These are phyloP conservation scores for Thozetella sp. DNA, from an alignment of 495 filamentous ascomycete species.

Conservation along the genomic window DNA sequence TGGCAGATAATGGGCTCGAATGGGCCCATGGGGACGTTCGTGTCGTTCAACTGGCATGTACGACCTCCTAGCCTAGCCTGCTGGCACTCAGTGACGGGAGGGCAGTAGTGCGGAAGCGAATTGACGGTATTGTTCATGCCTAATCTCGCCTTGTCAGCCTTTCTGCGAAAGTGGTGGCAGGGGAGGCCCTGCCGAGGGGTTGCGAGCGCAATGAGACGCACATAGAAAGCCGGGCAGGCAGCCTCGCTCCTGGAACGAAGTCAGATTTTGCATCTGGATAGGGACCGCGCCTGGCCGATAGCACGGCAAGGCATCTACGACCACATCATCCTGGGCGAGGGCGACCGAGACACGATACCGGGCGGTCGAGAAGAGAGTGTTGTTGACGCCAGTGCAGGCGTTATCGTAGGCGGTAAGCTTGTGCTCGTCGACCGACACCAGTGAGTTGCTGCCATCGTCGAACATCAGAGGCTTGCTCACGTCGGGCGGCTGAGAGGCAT, in stretches of 20 bases:
- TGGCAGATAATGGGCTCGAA: constrained; percentile 48
- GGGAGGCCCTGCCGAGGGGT: too few species aligned
- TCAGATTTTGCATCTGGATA: constrained; percentile 31
- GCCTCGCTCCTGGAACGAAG: constrained; percentile 30
- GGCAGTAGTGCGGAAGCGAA: constrained; percentile 45
- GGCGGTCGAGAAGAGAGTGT: constrained; percentile 28
- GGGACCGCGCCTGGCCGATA: constrained; percentile 32
- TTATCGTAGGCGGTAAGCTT: constrained; percentile 23
- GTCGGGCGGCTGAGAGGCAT: constrained; percentile 23
- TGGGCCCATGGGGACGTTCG: constrained; percentile 32
- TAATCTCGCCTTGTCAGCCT: constrained; percentile 19
- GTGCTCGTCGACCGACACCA: constrained; percentile 10
- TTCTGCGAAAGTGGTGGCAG: too few species aligned
- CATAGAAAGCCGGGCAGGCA: constrained; percentile 41
- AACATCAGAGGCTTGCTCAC: constrained; percentile 17
- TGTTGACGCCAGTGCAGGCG: constrained; percentile 31
- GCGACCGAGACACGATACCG: constrained; percentile 22
- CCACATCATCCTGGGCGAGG: constrained; percentile 9
- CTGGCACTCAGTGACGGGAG: constrained; percentile 37
- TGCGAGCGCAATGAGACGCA: too few species aligned
- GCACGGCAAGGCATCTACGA: constrained; percentile 29
- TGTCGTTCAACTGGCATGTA: constrained; percentile 26
- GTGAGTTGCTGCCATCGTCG: constrained; percentile 4
- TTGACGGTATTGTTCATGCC: constrained; percentile 46
- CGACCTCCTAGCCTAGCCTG: constrained; percentile 30